phyloP scores from a whole-genome alignment of 73 alveolate species.

The Tetrahymena borealis region DNA sequence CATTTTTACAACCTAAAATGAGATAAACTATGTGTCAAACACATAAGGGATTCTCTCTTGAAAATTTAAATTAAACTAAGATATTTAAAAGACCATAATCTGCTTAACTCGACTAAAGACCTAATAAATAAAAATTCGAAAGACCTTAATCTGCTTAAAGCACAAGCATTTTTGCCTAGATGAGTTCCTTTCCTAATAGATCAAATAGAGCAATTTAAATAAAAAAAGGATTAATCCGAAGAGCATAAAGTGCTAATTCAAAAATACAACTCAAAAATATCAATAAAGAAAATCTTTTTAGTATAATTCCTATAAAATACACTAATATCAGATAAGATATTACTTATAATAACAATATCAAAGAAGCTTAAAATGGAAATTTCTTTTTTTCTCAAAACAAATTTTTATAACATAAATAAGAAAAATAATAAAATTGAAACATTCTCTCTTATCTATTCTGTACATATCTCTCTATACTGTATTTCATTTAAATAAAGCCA shows the following conservation, averaged over 20 bases:
- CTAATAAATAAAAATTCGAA: background rate
- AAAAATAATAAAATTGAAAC: background rate
- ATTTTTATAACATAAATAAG: background rate
- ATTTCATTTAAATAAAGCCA: no score
- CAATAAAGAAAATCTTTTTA: background rate
- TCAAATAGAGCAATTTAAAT: background rate
- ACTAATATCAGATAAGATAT: background rate
- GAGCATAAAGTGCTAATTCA: background rate
- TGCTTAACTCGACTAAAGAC: background rate
- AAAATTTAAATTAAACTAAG: background rate
- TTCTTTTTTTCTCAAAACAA: background rate
- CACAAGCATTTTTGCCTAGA: background rate
- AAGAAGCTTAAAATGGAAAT: background rate
- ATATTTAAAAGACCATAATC: background rate
- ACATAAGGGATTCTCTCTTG: background rate
- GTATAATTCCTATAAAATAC: background rate
- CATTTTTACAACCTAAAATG: background rate
- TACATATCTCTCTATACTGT: no score
- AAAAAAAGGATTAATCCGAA: background rate
- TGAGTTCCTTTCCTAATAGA: background rate
- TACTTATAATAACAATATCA: background rate
- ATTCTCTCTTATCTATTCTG: no score
- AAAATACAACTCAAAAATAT: background rate
- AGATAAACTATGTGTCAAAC: background rate
- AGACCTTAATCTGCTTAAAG: background rate